Evolutionary conservation across 2,329 filamentous ascomycete species (phyloP), one percentile per base, ranked within the genome.

Genomic region (Venturia carpophila): DNA sequence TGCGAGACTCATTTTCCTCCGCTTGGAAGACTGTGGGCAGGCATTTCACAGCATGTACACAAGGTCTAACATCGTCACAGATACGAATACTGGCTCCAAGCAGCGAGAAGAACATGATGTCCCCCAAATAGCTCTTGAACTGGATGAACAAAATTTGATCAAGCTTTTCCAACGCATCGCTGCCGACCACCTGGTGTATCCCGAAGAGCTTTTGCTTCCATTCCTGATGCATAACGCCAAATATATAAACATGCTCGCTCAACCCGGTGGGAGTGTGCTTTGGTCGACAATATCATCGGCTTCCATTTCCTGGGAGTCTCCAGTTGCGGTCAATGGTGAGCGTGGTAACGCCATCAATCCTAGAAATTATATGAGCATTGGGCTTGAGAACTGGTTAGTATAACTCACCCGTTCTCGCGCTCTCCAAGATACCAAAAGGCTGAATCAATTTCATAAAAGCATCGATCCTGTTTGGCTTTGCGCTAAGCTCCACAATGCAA

Each of bases 371-470:
- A 61, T 72, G 64, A 64, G 66, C 62, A 15, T n/a, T 3, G 13
- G 19, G 43, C 30, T 65, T 62, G 61, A 61, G 62, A 45, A 5
- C 34, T 6, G 34, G n/a, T 52, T 30, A 61, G 30, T 34, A 7
- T 6, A 39, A 72, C 78, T 76, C 67, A 82, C 80, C 94, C 66
- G 94, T 97, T 67, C 94, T 87, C 63, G 93, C 92, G 62, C 92
- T 97, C 80, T 99, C 94, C 63, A 99, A 84, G 71, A 99, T 96
- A 73, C 94, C 94, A 75, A 97, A 99, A 15, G 93, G 93, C 66
- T 86, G 83, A 73, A 99, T 87, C 68, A 99, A 84, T 80, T 97
- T 99, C 79, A 99, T 88, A 82, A 97, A 99, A 1, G 92, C 96
- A 78, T 99, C 92, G 74, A 99, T 96, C 78, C 94, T 88, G 68